phyloP scores from a whole-genome alignment of 2,329 filamentous ascomycete species.

The Claviceps monticola region DNA sequence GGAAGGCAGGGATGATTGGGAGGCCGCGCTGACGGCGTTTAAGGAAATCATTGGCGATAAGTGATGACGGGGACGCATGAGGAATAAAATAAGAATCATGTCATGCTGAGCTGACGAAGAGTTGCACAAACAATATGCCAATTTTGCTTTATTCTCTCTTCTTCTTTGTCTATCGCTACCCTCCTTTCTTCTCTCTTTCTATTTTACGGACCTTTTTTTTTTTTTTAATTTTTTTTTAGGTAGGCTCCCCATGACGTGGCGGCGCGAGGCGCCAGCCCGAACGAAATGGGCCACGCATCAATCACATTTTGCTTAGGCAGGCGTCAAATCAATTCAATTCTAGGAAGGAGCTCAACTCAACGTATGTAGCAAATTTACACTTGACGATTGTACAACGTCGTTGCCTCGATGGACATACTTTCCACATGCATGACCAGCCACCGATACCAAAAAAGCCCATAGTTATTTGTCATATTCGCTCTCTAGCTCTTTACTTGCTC shows the following conservation, averaged over 20 bases:
- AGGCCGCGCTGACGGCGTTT: slow-evolving; percentile 31
- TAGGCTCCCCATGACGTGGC: not conserved
- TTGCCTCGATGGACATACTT: too few relatives aligned
- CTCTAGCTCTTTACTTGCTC: too few relatives aligned
- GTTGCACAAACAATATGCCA: not conserved
- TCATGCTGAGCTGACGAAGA: not conserved
- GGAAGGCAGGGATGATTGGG: slow-evolving; percentile 34
- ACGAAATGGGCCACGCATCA: too few relatives aligned
- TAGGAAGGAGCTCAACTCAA: too few relatives aligned
- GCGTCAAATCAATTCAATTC: too few relatives aligned
- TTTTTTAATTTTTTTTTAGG: not conserved
- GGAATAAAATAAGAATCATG: not conserved
- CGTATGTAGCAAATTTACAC: too few relatives aligned
- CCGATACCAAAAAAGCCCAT: too few relatives aligned
- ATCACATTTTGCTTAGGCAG: too few relatives aligned
- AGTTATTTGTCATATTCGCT: too few relatives aligned
- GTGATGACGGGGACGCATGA: not conserved
- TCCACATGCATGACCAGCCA: too few relatives aligned
- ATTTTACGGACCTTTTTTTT: not conserved
- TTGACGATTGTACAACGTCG: too few relatives aligned
- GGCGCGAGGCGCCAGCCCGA: too few relatives aligned
- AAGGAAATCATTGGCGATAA: slow-evolving; percentile 21
- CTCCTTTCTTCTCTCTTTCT: not conserved
- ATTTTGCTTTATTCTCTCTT: not conserved
- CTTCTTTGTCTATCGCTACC: not conserved